These are phyloP conservation scores for Trypanosomatidae sp. DNA, from an alignment of 208 protist genomes.

Conservation along the genomic window DNA sequence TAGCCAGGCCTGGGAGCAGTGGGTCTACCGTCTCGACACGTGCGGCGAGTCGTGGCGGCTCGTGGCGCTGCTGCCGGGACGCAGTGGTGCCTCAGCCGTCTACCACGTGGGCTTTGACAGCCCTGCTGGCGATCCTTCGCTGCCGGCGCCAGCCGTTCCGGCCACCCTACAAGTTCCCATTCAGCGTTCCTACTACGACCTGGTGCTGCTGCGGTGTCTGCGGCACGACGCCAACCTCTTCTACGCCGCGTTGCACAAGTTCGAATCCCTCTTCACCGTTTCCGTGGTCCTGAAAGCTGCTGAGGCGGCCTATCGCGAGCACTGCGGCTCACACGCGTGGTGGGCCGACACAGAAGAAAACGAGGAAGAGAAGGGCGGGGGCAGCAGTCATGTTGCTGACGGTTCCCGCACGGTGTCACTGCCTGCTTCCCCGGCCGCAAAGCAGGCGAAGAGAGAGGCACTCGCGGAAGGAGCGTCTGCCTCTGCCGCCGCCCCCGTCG, in stretches of 20 bases:
- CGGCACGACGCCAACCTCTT: conserved; percentile 38
- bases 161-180: conserved; percentile 31
- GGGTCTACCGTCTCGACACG: conserved; percentile 69
- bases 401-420: no score
- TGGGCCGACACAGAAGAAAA: conserved; percentile 10
- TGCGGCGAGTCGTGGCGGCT: conserved; percentile 51
- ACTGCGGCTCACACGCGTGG: conserved; percentile 16
- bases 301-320: conserved; percentile 38
- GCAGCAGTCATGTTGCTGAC: no score
- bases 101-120: conserved; percentile 14
- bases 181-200: conserved; percentile 61
- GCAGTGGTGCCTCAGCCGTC: conserved; percentile 14
- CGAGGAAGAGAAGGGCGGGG: no score
- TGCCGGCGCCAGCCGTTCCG: neutral
- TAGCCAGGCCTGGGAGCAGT: conserved; percentile 59
- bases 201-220: conserved; percentile 62
- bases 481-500: neutral
- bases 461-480: neutral
- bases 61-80: conserved; percentile 44
- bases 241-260: conserved; percentile 24
- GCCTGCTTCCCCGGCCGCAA: neutral
- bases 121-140: neutral
- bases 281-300: conserved; percentile 38
- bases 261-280: conserved; percentile 30
- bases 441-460: neutral